Evolutionary conservation across 495 filamentous ascomycete genomes (phyloP), one percentile per base, ranked within the genome.

Genomic region (Emericellopsis terricola): DNA sequence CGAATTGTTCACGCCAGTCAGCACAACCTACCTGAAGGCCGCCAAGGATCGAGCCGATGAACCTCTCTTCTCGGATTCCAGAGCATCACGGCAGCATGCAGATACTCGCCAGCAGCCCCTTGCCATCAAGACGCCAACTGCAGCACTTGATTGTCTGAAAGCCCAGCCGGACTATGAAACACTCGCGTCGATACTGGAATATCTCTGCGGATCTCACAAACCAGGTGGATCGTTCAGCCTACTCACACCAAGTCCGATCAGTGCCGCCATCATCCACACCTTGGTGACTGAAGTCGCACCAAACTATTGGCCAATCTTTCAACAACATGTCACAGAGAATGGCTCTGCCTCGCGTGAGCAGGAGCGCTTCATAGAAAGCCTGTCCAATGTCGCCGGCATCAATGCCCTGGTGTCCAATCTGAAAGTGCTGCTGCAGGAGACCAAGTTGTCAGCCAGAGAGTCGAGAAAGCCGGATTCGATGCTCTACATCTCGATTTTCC

Each of bases 291-390:
- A 68, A 23, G 80, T 76, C 26, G 59, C 86, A 4, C 76, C 80
- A 4, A 74, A 81, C 42, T 83, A 80, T 51, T 94, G 85, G 85
- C 38, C 55, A n/a, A 41, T 66, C 19, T 41, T 83, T n/a, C n/a
- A n/a, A n/a, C n/a, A n/a, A n/a, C n/a, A n/a, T n/a, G n/a, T n/a
- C n/a, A n/a, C n/a, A n/a, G n/a, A n/a, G n/a, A n/a, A n/a, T n/a
- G n/a, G n/a, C n/a, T n/a, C n/a, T n/a, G 23, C 6, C 23, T 6
- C 6, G 6, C 23, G 23, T 26, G 52, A 53, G 1, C 31, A 60
- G 6, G 45, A 41, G 11, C 46, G 68, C 3, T 49, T 97, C 10
- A 36, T 81, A 5, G 55, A 57, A 46, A 86, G 78, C 46, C 57
- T 97, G 2, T 64, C 64, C 34, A 91, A 76, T 39, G 56, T 84